A percentile compares a stretch with the other conserved stretches of the same genome.
Conservation (phyloP, 1,284 basidiomycete species). For the Malassezia nana region DNA sequence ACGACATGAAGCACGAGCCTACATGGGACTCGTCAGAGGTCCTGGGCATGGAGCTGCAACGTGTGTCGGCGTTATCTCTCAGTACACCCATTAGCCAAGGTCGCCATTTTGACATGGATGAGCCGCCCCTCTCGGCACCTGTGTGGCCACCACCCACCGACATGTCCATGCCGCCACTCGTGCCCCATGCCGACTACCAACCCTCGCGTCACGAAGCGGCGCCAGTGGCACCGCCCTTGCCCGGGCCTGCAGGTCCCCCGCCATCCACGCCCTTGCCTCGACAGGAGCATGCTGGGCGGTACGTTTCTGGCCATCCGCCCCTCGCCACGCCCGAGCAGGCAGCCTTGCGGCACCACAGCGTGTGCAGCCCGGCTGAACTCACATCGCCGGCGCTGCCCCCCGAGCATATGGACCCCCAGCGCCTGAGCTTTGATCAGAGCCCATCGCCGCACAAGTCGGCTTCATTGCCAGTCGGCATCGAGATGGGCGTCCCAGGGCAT, state of each 20-base stretch:
- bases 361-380: not conserved
- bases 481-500: not conserved
- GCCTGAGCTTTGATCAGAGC: not conserved
- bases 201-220: not conserved
- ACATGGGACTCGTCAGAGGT: not conserved
- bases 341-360: slow-evolving; percentile 4
- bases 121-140: not conserved
- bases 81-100: not conserved
- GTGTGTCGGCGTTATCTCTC: slow-evolving; percentile 2
- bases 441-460: slow-evolving; percentile 5
- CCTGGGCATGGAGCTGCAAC: not conserved
- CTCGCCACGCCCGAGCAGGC: slow-evolving; percentile 10
- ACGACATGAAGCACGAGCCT: not conserved
- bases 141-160: not conserved
- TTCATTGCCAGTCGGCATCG: not conserved
- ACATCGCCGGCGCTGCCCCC: slow-evolving; percentile 3
- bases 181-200: no score
- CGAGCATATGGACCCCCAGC: not conserved
- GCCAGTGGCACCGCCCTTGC: not conserved
- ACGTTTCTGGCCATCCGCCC: not conserved
- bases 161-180: not conserved
- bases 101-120: not conserved
- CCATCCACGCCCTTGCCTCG: slow-evolving; percentile 9
- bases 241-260: not conserved
- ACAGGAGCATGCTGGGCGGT: not conserved